phyloP scores from a whole-genome alignment of 169 alveolate species.

The Plasmodium gallinaceum region DNA sequence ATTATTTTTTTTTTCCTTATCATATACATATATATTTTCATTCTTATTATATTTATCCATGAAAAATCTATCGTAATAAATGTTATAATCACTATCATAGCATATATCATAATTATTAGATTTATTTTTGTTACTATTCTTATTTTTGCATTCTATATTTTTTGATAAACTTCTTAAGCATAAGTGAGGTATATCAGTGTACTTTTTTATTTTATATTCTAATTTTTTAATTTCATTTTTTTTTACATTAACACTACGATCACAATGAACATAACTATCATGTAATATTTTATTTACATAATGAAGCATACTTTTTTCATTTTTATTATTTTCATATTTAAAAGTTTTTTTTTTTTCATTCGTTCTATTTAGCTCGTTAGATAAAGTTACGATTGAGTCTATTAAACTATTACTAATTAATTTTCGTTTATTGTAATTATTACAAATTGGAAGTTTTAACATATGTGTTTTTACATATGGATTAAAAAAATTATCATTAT shows the following conservation, averaged over 20 bases:
- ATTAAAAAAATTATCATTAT: conserved; percentile 14
- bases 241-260: conserved; percentile 25
- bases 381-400: conserved; percentile 61
- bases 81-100: conserved; percentile 23
- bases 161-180: conserved; percentile 45
- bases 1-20: conserved; percentile 8
- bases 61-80: conserved; percentile 7
- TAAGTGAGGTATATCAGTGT: conserved; percentile 32
- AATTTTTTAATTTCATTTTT: conserved; percentile 40
- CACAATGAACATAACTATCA: conserved; percentile 19
- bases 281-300: conserved; percentile 43
- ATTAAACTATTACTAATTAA: conserved; percentile 65
- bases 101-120: conserved; percentile 3
- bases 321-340: conserved; percentile 15
- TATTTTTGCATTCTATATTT: conserved; percentile 21
- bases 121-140: conserved; percentile 2
- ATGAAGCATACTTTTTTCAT: conserved; percentile 36
- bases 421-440: conserved; percentile 1
- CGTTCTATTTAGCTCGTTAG: conserved; percentile 44
- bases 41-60: conserved; percentile 4
- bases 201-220: conserved; percentile 33
- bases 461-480: conserved; percentile 21
- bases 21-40: conserved; percentile 11
- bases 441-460: background rate
- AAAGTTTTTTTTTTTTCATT: conserved; percentile 17